Evolutionary conservation across 768 basidiomycete species (phyloP).

Genomic region (Boletus reticuloceps): DNA sequence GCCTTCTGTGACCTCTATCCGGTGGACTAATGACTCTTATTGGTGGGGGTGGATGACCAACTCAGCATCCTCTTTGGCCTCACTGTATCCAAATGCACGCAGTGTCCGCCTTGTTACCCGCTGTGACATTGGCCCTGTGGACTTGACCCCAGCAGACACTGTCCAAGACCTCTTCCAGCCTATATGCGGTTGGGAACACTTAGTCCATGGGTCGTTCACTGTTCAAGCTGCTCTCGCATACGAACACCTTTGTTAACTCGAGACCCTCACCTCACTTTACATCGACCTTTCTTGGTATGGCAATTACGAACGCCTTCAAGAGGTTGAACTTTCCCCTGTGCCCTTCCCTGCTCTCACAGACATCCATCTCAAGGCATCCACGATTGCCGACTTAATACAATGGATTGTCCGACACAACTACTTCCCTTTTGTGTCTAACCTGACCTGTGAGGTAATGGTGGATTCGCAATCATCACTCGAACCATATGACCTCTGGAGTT

Average conservation of each 20-base stretch:
- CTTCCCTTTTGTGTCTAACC: neutral
- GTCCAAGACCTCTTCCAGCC: neutral
- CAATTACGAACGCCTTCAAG: neutral
- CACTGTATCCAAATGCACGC: neutral
- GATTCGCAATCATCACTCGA: neutral
- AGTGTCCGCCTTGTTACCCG: neutral
- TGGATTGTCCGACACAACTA: neutral
- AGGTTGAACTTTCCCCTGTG: neutral
- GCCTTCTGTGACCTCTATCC: neutral
- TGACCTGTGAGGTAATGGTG: neutral
- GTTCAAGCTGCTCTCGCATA: neutral
- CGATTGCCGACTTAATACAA: neutral
- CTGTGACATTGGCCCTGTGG: too few species aligned
- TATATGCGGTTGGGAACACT: too few species aligned
- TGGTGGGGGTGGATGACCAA: neutral
- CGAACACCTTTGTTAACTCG: neutral
- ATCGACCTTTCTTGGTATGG: neutral
- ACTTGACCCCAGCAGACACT: neutral
- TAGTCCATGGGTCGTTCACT: neutral
- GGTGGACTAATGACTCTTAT: neutral
- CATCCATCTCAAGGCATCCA: neutral
- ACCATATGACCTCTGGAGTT: neutral
- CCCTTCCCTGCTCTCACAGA: neutral
- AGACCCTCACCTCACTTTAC: neutral
- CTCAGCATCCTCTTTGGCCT: neutral